phyloP scores from a whole-genome alignment of 2,329 filamentous ascomycete genomes.

The Bipolaris bicolor region DNA sequence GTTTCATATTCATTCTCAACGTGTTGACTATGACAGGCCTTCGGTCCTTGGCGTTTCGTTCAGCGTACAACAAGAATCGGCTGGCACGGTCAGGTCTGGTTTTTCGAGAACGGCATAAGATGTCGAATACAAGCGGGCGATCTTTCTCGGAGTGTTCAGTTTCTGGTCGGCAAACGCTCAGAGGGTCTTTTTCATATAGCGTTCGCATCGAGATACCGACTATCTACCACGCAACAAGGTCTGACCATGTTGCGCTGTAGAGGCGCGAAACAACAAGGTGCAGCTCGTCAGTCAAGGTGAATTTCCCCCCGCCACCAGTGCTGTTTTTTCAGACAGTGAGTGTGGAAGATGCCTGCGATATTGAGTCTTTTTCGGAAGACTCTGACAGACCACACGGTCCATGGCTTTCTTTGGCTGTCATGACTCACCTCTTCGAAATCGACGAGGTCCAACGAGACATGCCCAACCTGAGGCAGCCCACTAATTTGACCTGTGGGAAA shows the following conservation, averaged over 20 bases:
- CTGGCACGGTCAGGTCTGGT: background rate
- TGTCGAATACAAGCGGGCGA: background rate
- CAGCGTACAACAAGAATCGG: constrained; percentile 6
- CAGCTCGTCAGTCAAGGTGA: constrained; percentile 18
- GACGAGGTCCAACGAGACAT: background rate
- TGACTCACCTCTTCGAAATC: constrained; percentile 12
- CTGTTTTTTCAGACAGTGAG: constrained; percentile 23
- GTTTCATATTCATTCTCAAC: constrained; percentile 10
- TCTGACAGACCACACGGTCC: constrained; percentile 31
- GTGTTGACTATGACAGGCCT: constrained; percentile 18
- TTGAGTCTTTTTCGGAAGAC: constrained; percentile 14
- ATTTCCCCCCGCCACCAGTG: constrained; percentile 19
- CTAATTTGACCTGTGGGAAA: constrained; percentile 5
- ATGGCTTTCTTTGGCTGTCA: constrained; percentile 24
- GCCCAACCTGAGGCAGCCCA: background rate
- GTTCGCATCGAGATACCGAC: constrained; percentile 10
- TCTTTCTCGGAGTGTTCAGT: constrained; percentile 5
- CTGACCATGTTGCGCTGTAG: constrained; percentile 3
- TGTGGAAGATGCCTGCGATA: constrained; percentile 29
- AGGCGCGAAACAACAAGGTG: background rate
- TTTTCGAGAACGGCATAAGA: background rate
- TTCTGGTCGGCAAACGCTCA: constrained; percentile 15
- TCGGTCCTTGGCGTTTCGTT: constrained; percentile 17
- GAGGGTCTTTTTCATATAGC: background rate
- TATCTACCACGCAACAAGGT: constrained; percentile 6